phyloP scores from a whole-genome alignment of 1,284 basidiomycete species.

The Kwoniella shivajii region DNA sequence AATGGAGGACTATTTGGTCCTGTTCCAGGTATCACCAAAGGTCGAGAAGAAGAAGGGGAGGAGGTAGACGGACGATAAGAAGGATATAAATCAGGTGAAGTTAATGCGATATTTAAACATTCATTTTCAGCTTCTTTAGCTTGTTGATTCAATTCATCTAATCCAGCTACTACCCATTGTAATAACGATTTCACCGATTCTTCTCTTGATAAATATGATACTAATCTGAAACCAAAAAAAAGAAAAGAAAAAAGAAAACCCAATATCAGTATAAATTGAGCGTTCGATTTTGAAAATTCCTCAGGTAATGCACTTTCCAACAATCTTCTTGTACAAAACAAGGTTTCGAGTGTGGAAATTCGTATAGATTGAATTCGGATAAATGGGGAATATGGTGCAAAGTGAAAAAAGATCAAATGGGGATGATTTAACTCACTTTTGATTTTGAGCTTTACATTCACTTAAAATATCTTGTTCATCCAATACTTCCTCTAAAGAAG shows the following conservation, averaged over 20 bases:
- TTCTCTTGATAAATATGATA: conserved; percentile 47
- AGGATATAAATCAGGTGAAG: conserved; percentile 33
- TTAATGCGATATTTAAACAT: conserved; percentile 31
- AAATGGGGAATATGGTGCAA: too few relatives aligned
- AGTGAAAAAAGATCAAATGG: neutral
- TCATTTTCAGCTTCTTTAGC: conserved; percentile 37
- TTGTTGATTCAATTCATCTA: conserved; percentile 50
- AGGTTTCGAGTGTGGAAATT: too few relatives aligned
- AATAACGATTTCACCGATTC: conserved; percentile 49
- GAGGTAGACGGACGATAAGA: conserved; percentile 20
- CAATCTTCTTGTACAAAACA: too few relatives aligned
- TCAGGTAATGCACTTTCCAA: too few relatives aligned
- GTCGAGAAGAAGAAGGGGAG: conserved; percentile 26
- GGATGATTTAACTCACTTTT: conserved; percentile 50
- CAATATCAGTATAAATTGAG: too few relatives aligned
- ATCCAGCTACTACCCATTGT: conserved; percentile 50
- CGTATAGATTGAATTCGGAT: too few relatives aligned
- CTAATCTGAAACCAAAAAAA: conserved; percentile 29
- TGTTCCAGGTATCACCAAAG: conserved; percentile 18
- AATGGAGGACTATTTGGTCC: conserved; percentile 33
- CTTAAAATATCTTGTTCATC: conserved; percentile 93
- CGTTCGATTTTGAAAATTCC: too few relatives aligned
- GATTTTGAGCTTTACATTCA: conserved; percentile 94
- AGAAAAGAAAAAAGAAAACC: neutral
- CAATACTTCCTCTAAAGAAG: conserved; percentile 79